These are phyloP conservation scores for Pythium oligandrum DNA, from an alignment of 352 stramenopile species.

Conservation along the genomic window DNA sequence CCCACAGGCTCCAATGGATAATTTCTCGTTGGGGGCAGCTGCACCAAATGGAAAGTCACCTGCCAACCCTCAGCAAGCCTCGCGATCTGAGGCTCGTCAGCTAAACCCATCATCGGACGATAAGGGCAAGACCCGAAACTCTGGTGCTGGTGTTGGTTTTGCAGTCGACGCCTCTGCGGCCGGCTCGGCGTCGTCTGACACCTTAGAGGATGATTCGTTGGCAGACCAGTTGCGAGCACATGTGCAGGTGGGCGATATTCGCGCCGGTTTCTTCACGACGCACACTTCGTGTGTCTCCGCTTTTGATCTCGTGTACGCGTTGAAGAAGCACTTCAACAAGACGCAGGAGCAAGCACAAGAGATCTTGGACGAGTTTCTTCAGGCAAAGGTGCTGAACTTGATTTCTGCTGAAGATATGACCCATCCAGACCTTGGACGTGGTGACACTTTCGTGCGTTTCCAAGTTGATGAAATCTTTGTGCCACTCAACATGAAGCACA, in stretches of 20 bases:
- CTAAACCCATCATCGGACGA: slow-evolving; percentile 6
- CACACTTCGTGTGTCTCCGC: slow-evolving; percentile 56
- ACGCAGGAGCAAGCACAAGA: slow-evolving; percentile 31
- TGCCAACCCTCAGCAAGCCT: no score
- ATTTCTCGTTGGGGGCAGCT: no score
- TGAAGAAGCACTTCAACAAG: slow-evolving; percentile 64
- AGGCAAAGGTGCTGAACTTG: slow-evolving; percentile 42
- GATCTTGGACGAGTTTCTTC: slow-evolving; percentile 40
- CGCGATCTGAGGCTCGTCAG: not conserved
- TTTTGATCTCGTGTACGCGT: slow-evolving; percentile 36
- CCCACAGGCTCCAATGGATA: no score
- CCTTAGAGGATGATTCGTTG: slow-evolving; percentile 48
- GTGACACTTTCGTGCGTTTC: slow-evolving; percentile 70
- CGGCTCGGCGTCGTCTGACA: slow-evolving; percentile 25
- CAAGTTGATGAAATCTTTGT: slow-evolving; percentile 83
- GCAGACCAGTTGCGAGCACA: slow-evolving; percentile 56
- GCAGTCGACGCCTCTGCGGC: slow-evolving; percentile 32
- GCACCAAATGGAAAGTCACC: no score
- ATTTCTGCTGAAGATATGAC: slow-evolving; percentile 46
- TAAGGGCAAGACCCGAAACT: slow-evolving; percentile 40
- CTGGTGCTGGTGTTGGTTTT: slow-evolving; percentile 44
- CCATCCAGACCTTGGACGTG: slow-evolving; percentile 38
- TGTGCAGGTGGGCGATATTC: slow-evolving; percentile 51
- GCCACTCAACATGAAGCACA: slow-evolving; percentile 78
- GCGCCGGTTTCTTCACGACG: slow-evolving; percentile 69